Evolutionary conservation across 345 rosid species (phyloP), one percentile per base, ranked within the genome.

Genomic region (Trapa bicornis): DNA sequence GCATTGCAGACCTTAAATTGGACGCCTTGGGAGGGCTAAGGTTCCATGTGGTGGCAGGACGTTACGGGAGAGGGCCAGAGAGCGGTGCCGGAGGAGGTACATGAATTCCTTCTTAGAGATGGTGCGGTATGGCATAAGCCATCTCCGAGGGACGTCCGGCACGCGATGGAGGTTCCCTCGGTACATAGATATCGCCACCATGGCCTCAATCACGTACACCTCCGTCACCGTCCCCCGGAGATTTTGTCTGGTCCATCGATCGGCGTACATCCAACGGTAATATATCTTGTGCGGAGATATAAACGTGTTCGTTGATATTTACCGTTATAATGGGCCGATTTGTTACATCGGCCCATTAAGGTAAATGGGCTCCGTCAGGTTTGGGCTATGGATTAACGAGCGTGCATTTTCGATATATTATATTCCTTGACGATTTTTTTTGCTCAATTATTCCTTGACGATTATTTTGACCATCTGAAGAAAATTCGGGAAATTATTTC

Each of bases 101-200:
- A 75, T 80, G 82, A 89, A 92, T 62, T 89, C 85, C 52, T 77
- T 80, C 65, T 82, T 71, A 69, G 96, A 81, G 65, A 92, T 78
- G 64, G 74, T 74, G 39, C 67, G 87, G 3, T 75, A 41, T 11
- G 96, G 96, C 93, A 85, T 84, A 9, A 50, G 78, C 98, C 96
- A 92, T 57, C 84, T 83, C 47, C 98, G 88, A 71, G 89, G 89
- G 0, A 80, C 82, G 73, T 84, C 91, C 29, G 93, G 87, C 41
- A 85, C 85, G 75, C 88, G 80, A 82, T 89, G 98, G 43, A 92
- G 86, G 77, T 89, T 89, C 53, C 98, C 96, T 75, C 96, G 81
- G 91, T 89, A 89, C 54, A 92, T 78, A 22, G 98, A 92, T 38
- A 92, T 83, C 66, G 96, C 88, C 82, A 89, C 98, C 98, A 92